Evolutionary conservation across 352 stramenopile species (phyloP).

Genomic region (Thalassiosira delicatula): DNA sequence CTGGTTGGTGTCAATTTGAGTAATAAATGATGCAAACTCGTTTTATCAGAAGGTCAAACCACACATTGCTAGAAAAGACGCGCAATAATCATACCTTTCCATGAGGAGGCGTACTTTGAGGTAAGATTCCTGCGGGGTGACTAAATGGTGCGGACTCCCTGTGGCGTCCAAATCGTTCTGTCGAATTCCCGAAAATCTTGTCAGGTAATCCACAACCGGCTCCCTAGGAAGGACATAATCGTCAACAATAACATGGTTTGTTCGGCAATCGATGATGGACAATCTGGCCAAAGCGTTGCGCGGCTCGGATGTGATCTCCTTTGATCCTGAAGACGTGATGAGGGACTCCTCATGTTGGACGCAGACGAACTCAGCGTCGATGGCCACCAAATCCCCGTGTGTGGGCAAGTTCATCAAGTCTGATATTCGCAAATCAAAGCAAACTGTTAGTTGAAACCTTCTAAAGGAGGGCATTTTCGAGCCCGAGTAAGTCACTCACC

Average conservation of each 20-base stretch:
- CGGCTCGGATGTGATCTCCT: conserved; percentile 86
- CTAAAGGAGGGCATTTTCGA: too few relatives aligned
- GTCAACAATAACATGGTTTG: conserved; percentile 85
- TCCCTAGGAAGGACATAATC: conserved; percentile 89
- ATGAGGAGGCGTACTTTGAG: conserved; percentile 89
- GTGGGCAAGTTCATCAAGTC: conserved; percentile 62
- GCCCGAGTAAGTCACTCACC: conserved; percentile 16
- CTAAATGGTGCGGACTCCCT: conserved; percentile 85
- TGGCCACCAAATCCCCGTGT: conserved; percentile 85
- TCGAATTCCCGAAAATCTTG: conserved; percentile 88
- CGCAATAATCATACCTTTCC: conserved; percentile 68
- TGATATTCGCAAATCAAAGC: too few relatives aligned
- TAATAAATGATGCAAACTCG: too few relatives aligned
- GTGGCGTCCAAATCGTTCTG: conserved; percentile 86
- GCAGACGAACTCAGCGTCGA: conserved; percentile 88
- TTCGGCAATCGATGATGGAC: conserved; percentile 85
- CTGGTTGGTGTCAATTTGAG: conserved; percentile 50
- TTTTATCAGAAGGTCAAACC: too few relatives aligned
- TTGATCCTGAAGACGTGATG: conserved; percentile 81
- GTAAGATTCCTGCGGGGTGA: conserved; percentile 87
- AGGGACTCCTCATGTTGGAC: conserved; percentile 84
- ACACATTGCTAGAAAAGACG: conserved; percentile 2
- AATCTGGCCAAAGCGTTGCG: conserved; percentile 87
- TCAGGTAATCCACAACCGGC: conserved; percentile 89
- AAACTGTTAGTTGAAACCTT: too few relatives aligned